These are phyloP conservation scores for Penstemon barbatus DNA, from an alignment of 257 asterid genomes.

Conservation along the genomic window DNA sequence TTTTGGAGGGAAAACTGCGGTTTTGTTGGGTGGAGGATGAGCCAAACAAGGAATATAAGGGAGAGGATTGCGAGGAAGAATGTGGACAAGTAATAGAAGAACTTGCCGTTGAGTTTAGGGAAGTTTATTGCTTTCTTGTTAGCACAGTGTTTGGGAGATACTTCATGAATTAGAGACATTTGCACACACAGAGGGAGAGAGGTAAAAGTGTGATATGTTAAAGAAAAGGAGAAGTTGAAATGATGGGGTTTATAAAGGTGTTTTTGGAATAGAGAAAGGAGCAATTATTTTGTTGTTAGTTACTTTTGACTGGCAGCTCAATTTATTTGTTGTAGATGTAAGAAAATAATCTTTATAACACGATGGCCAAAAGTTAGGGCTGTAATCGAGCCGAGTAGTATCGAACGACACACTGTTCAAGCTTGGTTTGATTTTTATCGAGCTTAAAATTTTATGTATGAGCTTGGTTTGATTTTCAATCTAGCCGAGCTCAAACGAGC, in stretches of 20 bases:
- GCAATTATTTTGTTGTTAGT: slow-evolving; percentile 42
- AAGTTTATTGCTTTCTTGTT: slow-evolving; percentile 43
- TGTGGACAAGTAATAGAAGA: slow-evolving; percentile 50
- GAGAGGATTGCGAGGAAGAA: slow-evolving; percentile 60
- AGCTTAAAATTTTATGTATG: too few relatives aligned
- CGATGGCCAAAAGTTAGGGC: neutral
- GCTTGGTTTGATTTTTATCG: too few relatives aligned
- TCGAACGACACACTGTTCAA: too few relatives aligned
- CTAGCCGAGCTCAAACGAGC: too few relatives aligned
- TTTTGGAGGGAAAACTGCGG: slow-evolving; percentile 68
- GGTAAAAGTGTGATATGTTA: slow-evolving; percentile 28
- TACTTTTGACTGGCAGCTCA: slow-evolving; percentile 47
- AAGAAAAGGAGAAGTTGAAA: slow-evolving; percentile 29
- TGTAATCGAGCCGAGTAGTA: too few relatives aligned
- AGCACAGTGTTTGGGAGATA: slow-evolving; percentile 87
- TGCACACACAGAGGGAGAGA: slow-evolving; percentile 22
- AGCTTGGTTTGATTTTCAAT: too few relatives aligned
- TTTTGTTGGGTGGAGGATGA: slow-evolving; percentile 78
- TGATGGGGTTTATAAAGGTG: slow-evolving; percentile 39
- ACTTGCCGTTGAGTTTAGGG: slow-evolving; percentile 52
- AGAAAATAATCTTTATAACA: neutral
- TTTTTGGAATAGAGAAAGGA: slow-evolving; percentile 28
- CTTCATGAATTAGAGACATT: slow-evolving; percentile 69
- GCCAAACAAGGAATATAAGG: slow-evolving; percentile 66
- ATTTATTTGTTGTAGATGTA: slow-evolving; percentile 26